These are phyloP conservation scores for Paracamarosporium sp. DNA, from an alignment of 2,329 filamentous ascomycete genomes.

Conservation along the genomic window DNA sequence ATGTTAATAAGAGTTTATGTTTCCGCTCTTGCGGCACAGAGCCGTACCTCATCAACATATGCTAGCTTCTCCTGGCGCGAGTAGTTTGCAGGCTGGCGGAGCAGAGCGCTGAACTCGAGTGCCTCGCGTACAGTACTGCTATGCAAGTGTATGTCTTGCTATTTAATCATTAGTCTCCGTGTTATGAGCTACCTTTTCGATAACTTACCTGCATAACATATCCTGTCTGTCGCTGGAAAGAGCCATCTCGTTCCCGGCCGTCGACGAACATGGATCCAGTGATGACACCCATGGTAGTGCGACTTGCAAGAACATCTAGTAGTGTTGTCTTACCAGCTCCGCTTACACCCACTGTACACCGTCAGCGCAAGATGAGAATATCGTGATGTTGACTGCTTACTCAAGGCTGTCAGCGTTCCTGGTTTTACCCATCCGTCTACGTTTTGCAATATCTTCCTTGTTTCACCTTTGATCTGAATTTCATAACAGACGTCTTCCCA, in stretches of 20 bases:
- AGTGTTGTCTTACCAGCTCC: slow-evolving; percentile 96
- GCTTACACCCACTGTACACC: slow-evolving; percentile 68
- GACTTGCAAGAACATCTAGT: slow-evolving; percentile 82
- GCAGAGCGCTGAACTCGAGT: slow-evolving; percentile 81
- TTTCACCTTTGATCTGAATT: slow-evolving; percentile 79
- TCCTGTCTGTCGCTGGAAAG: slow-evolving; percentile 90
- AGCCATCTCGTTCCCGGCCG: slow-evolving; percentile 73
- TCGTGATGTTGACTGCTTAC: slow-evolving; percentile 8
- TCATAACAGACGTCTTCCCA: slow-evolving; percentile 83
- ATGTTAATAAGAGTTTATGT: background rate
- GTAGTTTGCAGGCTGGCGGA: slow-evolving; percentile 79
- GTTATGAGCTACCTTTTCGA: too few relatives aligned
- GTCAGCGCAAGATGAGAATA: slow-evolving; percentile 61
- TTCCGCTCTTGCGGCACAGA: too few relatives aligned
- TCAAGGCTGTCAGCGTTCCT: slow-evolving; percentile 81
- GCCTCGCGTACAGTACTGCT: slow-evolving; percentile 89
- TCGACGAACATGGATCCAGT: slow-evolving; percentile 85
- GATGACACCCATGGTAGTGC: slow-evolving; percentile 90
- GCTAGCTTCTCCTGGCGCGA: slow-evolving; percentile 77
- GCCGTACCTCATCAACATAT: slow-evolving; percentile 75
- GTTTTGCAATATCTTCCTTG: slow-evolving; percentile 78
- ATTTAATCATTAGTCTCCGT: slow-evolving; percentile 66
- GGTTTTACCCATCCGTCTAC: slow-evolving; percentile 95
- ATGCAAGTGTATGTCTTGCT: slow-evolving; percentile 86
- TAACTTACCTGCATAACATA: slow-evolving; percentile 4